These are phyloP conservation scores for Astragalus glycyphyllos DNA, from an alignment of 306 rosid genomes.

Conservation along the genomic window DNA sequence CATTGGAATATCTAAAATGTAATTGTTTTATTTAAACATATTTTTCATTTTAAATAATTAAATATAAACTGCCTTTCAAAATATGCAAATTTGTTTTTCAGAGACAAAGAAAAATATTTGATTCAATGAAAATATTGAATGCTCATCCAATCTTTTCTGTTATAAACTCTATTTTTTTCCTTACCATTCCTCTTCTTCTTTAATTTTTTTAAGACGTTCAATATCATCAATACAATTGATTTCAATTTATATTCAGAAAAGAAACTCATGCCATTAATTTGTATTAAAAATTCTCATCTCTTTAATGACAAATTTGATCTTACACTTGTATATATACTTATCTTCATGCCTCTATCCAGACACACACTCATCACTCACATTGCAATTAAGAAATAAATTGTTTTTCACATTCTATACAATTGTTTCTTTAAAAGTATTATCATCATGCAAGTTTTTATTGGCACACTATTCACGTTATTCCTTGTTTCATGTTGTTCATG, in stretches of 20 bases:
- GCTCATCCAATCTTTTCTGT: background rate
- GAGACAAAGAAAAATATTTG: no score
- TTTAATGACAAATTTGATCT: background rate
- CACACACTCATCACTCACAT: background rate
- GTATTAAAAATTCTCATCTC: background rate
- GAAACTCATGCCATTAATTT: conserved; percentile 10
- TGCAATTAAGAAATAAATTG: background rate
- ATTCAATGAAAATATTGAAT: background rate
- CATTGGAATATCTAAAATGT: background rate
- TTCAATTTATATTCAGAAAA: conserved; percentile 12
- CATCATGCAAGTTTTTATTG: background rate
- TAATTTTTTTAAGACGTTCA: background rate
- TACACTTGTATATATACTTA: background rate
- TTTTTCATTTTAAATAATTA: no score
- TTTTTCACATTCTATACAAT: background rate
- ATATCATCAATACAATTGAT: conserved; percentile 21
- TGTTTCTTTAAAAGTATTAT: no score
- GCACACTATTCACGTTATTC: background rate
- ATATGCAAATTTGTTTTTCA: background rate
- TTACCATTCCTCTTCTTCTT: no score
- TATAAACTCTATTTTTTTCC: no score
- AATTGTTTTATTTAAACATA: background rate
- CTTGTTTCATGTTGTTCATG: conserved; percentile 31
- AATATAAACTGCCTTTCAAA: no score
- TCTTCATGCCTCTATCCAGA: background rate